phyloP scores from a whole-genome alignment of 768 basidiomycete species.

The Suillus clintonianus region DNA sequence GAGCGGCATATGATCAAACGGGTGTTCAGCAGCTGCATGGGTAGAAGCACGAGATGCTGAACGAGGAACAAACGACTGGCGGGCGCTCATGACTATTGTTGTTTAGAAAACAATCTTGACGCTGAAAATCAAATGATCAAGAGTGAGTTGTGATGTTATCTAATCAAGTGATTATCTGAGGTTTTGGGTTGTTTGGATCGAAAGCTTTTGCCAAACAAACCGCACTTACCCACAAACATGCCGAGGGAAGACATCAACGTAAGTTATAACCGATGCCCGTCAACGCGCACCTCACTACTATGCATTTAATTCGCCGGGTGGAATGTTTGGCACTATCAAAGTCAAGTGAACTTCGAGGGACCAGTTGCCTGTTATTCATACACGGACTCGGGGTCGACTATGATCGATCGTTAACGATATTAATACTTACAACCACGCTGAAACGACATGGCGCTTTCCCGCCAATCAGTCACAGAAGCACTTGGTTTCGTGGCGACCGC shows the following conservation, averaged over 20 bases:
- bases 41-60: constrained; percentile 2
- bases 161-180: neutral
- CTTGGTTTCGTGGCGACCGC: neutral
- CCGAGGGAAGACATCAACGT: neutral
- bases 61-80: constrained; percentile 3
- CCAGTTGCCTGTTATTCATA: neutral
- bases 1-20: neutral
- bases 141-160: neutral
- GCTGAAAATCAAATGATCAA: neutral
- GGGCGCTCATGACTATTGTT: neutral
- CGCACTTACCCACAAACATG: neutral
- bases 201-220: constrained; percentile 6
- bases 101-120: neutral
- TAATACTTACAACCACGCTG: neutral
- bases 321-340: neutral
- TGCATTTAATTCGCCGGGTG: neutral
- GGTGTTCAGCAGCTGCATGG: neutral
- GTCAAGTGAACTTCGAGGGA: neutral
- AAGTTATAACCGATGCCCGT: neutral
- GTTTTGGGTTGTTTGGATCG: neutral
- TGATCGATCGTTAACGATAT: neutral
- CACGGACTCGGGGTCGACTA: neutral
- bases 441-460: neutral
- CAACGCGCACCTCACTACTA: neutral
- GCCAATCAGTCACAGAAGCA: constrained; percentile 4